phyloP scores from a whole-genome alignment of 2,329 filamentous ascomycete genomes.

The Chaetomium sp. region DNA sequence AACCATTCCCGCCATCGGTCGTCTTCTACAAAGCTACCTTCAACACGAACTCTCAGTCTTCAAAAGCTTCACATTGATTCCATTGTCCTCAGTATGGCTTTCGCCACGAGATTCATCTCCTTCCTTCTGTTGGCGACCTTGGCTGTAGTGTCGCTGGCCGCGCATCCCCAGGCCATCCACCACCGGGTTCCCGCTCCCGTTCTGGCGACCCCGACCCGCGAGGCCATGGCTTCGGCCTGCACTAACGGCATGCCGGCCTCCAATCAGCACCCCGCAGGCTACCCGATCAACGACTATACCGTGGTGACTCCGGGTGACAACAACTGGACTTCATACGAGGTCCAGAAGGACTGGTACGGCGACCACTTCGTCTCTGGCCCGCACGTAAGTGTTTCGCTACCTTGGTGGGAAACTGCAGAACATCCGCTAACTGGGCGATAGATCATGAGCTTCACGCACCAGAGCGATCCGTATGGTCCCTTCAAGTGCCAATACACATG shows the following conservation, averaged over 20 bases:
- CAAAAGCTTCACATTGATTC: background rate
- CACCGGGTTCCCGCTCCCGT: background rate
- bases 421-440: constrained; percentile 3
- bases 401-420: background rate
- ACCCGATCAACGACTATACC: constrained; percentile 32
- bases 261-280: constrained; percentile 15
- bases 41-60: background rate
- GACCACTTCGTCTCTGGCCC: constrained; percentile 33
- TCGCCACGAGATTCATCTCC: background rate
- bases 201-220: constrained; percentile 4
- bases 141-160: constrained; percentile 2
- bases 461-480: constrained; percentile 33
- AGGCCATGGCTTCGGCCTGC: constrained; percentile 22
- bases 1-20: background rate
- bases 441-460: constrained; percentile 30
- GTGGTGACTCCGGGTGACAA: constrained; percentile 17
- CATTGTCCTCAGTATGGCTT: constrained; percentile 15
- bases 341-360: constrained; percentile 29
- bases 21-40: background rate
- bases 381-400: constrained; percentile 30
- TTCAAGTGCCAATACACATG: constrained; percentile 40
- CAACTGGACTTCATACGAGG: constrained; percentile 28
- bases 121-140: constrained; percentile 14
- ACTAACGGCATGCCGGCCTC: constrained; percentile 30
- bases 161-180: background rate